Evolutionary conservation across 2,329 filamentous ascomycete species (phyloP), one percentile per base, ranked within the genome.

Genomic region (Penicillium sp.): DNA sequence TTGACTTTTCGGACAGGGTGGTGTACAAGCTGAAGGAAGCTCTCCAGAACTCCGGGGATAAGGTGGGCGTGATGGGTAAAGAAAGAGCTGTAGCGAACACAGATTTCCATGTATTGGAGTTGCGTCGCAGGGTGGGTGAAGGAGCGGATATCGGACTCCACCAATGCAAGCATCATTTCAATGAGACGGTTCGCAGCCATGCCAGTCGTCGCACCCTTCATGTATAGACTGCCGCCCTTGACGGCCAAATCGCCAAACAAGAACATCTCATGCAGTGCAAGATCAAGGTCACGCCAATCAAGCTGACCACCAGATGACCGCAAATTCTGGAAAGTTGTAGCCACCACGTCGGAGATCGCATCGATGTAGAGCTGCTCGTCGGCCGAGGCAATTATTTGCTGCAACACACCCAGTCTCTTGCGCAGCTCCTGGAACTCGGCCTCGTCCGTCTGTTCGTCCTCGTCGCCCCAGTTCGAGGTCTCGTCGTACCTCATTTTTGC

Each of bases 401-500:
- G 93, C 35, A 99, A 76, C 34, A 90, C 86, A 68, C 95, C 89
- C 40, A 99, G 77, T 60, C 89, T 83, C 69, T 95, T 95, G 52
- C 95, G 84, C 46, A 99, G 78, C 60, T 99, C 93, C 65, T 95
- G 88, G 61, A 99, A 99, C 67, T 99, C 93, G 22, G 92, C 93
- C 72, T 99, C 93, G 62, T 97, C 93, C 2, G 90, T 95, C 69
- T 95, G 87, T 61, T 95, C 91, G 61, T 95, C 90, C 65, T 96
- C 91, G 50, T 91, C 85, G 31, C 91, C 92, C 92, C 92, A 97
- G 16, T 82, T 86, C 1, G 88, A 87, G 5, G 92, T 96, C 66
- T 96, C 92, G 62, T 99, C 93, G 65, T 95, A 97, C 65, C 92
- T 86, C 90, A 97, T 96, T 75, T 99, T 99, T 48, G 82, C 79